Evolutionary conservation across 495 filamentous ascomycete species (phyloP).

Genomic region (Xylaria flabelliformis): DNA sequence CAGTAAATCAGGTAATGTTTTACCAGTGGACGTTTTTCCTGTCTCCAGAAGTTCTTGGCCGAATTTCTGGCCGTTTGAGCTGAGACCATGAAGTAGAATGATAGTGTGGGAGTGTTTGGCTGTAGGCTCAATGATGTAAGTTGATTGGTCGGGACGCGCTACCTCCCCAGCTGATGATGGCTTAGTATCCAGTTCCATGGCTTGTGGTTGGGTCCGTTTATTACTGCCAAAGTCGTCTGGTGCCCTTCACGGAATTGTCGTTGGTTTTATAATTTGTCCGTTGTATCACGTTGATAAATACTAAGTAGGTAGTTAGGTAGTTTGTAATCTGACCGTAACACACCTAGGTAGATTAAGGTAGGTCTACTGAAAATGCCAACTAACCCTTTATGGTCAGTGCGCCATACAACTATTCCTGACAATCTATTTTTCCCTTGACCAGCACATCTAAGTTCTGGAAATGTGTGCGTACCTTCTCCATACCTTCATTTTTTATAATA

Average conservation of each 20-base stretch:
- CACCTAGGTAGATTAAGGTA: too few species aligned
- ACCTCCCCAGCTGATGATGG: neutral
- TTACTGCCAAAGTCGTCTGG: neutral
- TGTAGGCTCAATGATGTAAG: too few species aligned
- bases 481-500: neutral
- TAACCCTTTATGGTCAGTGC: too few species aligned
- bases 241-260: neutral
- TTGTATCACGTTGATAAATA: neutral
- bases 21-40: too few species aligned
- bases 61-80: too few species aligned
- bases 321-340: neutral
- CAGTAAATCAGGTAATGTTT: too few species aligned
- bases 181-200: neutral
- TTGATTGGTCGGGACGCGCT: neutral
- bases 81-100: too few species aligned
- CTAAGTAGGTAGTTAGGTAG: too few species aligned
- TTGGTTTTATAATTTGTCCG: neutral
- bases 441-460: neutral
- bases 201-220: constrained; percentile 1
- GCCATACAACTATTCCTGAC: too few species aligned
- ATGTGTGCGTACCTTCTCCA: neutral
- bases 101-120: too few species aligned
- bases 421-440: neutral
- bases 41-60: too few species aligned
- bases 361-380: too few species aligned